Evolutionary conservation across 2,329 filamentous ascomycete species (phyloP).

Genomic region (Chrysosporium queenslandicum): DNA sequence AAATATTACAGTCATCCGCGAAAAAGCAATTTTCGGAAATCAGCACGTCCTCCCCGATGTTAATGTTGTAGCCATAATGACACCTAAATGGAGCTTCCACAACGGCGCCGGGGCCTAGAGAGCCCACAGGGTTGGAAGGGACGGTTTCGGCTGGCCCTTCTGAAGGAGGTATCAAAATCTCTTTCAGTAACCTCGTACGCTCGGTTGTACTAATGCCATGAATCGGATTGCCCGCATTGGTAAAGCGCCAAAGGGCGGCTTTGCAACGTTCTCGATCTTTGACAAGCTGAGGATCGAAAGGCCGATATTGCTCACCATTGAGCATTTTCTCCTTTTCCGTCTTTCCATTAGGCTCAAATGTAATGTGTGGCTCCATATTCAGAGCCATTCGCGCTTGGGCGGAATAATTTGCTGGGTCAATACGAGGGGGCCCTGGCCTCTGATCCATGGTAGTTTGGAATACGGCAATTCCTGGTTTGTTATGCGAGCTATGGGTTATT

Average conservation of each 20-base stretch:
- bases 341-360: slow-evolving; percentile 36
- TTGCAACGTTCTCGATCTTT: slow-evolving; percentile 79
- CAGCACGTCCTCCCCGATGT: slow-evolving; percentile 71
- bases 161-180: slow-evolving; percentile 30
- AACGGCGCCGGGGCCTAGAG: slow-evolving; percentile 62
- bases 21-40: slow-evolving; percentile 78
- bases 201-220: slow-evolving; percentile 53
- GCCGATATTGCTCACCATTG: slow-evolving; percentile 64
- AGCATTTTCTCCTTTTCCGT: slow-evolving; percentile 90
- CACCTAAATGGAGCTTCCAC: slow-evolving; percentile 86
- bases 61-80: slow-evolving; percentile 92
- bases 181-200: slow-evolving; percentile 32
- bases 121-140: slow-evolving; percentile 43
- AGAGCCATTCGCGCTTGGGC: slow-evolving; percentile 37
- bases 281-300: slow-evolving; percentile 65
- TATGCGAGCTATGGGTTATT: slow-evolving; percentile 28
- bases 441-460: slow-evolving; percentile 32
- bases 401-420: slow-evolving; percentile 35
- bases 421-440: slow-evolving; percentile 25
- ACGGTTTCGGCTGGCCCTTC: slow-evolving; percentile 39
- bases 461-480: slow-evolving; percentile 30
- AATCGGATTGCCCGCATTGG: slow-evolving; percentile 67
- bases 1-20: slow-evolving; percentile 74
- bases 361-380: slow-evolving; percentile 34
- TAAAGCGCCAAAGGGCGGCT: slow-evolving; percentile 73